phyloP scores from a whole-genome alignment of 225 moss, liverwort and hornwort genomes.

The Marchantia polymorpha region DNA sequence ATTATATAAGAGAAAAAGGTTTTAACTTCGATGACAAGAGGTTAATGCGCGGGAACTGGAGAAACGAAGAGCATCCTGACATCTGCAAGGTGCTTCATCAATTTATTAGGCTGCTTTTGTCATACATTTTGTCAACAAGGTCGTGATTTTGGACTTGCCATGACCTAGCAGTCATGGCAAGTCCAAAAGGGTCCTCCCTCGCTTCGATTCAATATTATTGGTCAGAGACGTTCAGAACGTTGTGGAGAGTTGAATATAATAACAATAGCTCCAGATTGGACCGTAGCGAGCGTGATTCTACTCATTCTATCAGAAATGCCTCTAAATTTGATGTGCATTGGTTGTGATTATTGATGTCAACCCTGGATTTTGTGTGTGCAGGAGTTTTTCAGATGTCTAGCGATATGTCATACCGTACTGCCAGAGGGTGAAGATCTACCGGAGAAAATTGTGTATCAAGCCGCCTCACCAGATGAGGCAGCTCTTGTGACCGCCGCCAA shows the following conservation, averaged over 20 bases:
- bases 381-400: conserved; percentile 95
- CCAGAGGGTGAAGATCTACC: conserved; percentile 87
- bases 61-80: conserved; percentile 59
- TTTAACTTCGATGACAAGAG: conserved; percentile 91
- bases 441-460: conserved; percentile 86
- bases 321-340: too few species aligned
- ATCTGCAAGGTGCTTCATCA: conserved; percentile 53
- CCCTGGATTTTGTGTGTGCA: conserved; percentile 35
- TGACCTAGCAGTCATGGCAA: not conserved
- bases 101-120: too few species aligned
- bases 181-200: too few species aligned
- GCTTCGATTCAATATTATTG: not conserved
- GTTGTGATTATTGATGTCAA: not conserved
- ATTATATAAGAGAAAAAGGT: conserved; percentile 74
- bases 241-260: too few species aligned
- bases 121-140: not conserved
- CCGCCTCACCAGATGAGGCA: conserved; percentile 94
- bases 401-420: conserved; percentile 90
- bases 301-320: too few species aligned
- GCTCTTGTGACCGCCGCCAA: conserved; percentile 90
- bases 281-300: too few species aligned
- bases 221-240: not conserved
- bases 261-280: too few species aligned
- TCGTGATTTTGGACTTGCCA: not conserved
- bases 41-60: conserved; percentile 89